Evolutionary conservation across 2,329 filamentous ascomycete species (phyloP).

Genomic region (Colletotrichum neosansevieriae): DNA sequence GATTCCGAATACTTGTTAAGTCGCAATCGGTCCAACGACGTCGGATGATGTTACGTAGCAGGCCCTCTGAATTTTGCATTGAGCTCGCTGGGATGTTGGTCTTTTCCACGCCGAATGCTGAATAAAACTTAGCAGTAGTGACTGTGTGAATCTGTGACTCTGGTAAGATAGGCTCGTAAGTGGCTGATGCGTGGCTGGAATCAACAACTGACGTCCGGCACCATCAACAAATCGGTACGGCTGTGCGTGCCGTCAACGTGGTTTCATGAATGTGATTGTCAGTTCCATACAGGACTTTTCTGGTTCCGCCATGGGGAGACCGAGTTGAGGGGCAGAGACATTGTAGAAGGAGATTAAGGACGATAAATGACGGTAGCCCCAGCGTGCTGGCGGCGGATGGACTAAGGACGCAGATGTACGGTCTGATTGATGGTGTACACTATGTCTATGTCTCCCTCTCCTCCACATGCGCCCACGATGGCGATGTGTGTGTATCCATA

Average conservation of each 20-base stretch:
- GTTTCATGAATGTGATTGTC: constrained; percentile 17
- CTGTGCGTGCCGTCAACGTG: background rate
- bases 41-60: too few species aligned
- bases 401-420: background rate
- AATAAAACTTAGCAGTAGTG: too few species aligned
- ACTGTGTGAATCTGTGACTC: too few species aligned
- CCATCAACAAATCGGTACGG: background rate
- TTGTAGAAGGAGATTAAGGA: constrained; percentile 24
- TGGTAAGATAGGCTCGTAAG: too few species aligned
- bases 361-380: constrained; percentile 19
- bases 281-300: background rate
- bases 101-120: too few species aligned
- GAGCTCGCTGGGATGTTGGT: too few species aligned
- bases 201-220: too few species aligned
- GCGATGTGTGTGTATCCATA: background rate
- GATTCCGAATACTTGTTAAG: too few species aligned
- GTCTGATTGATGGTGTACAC: background rate
- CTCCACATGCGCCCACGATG: background rate
- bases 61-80: too few species aligned
- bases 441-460: too few species aligned
- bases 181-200: too few species aligned
- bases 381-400: background rate
- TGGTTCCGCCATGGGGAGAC: constrained; percentile 1
- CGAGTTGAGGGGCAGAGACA: background rate
- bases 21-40: too few species aligned